Evolutionary conservation across 192 early-diverging fungal species (phyloP).

Genomic region (Gaertneriomyces sp.): DNA sequence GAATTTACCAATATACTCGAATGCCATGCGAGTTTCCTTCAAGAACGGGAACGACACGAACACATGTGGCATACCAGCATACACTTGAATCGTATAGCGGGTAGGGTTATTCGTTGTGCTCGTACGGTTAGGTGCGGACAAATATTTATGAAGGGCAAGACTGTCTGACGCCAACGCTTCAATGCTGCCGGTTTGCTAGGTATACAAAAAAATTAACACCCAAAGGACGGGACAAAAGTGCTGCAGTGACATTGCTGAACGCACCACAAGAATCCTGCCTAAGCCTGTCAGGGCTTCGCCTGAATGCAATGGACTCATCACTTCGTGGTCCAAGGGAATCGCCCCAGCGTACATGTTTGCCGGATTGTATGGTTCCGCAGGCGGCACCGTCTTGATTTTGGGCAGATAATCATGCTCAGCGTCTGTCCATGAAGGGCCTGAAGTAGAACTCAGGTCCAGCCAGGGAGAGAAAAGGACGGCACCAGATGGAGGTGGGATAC

Average conservation of each 20-base stretch:
- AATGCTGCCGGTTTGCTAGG: slow-evolving; percentile 1
- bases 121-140: not conserved
- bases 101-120: too few relatives aligned
- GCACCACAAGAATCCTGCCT: not conserved
- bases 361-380: slow-evolving; percentile 1
- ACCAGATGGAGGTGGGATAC: slow-evolving; percentile 51
- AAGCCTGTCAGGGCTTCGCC: not conserved
- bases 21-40: not conserved
- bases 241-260: too few relatives aligned
- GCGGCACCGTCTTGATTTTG: not conserved
- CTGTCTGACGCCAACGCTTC: not conserved
- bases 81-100: not conserved
- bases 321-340: not conserved
- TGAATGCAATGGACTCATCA: not conserved
- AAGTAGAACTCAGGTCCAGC: slow-evolving; percentile 35
- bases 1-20: not conserved
- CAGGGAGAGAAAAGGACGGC: slow-evolving; percentile 51
- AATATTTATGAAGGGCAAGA: not conserved
- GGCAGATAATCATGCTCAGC: not conserved
- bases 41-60: slow-evolving; percentile 4
- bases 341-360: slow-evolving; percentile 2
- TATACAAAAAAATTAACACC: too few relatives aligned
- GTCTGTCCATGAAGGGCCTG: slow-evolving; percentile 32
- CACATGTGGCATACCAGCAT: not conserved
- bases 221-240: too few relatives aligned